phyloP scores from a whole-genome alignment of 441 rosid species.

The Populus hybrid region DNA sequence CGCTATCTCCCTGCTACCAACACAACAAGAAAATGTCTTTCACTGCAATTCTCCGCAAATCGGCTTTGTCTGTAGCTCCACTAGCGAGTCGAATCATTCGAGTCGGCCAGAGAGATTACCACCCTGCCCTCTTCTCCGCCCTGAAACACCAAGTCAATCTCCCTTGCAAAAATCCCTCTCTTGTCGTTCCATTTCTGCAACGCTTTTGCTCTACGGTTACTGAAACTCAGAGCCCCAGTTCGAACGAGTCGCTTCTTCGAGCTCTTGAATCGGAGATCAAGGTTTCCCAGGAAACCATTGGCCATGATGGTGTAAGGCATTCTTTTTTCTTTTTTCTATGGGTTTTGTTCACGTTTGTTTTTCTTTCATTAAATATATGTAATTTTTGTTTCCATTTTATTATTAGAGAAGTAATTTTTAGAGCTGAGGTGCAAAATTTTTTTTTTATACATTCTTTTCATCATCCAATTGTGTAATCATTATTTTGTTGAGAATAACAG shows the following conservation, averaged over 20 bases:
- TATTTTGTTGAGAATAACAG: not conserved
- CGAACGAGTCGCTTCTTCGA: slow-evolving; percentile 53
- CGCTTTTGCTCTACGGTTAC: slow-evolving; percentile 33
- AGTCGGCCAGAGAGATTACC: slow-evolving; percentile 23
- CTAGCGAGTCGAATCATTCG: slow-evolving; percentile 38
- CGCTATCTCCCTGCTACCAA: not conserved
- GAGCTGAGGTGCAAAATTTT: not conserved
- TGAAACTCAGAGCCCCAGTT: slow-evolving; percentile 28
- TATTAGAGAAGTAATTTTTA: not conserved
- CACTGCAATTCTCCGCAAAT: slow-evolving; percentile 48
- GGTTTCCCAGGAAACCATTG: slow-evolving; percentile 57
- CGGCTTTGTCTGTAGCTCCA: slow-evolving; percentile 42
- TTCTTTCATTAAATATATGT: not conserved
- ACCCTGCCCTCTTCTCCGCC: slow-evolving; percentile 34
- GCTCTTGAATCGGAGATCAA: slow-evolving; percentile 64
- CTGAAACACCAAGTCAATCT: slow-evolving; percentile 21
- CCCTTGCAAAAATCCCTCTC: slow-evolving; percentile 17
- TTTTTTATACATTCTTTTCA: not conserved
- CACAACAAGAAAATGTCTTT: slow-evolving; percentile 43
- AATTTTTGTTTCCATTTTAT: not conserved
- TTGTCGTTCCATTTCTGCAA: slow-evolving; percentile 17
- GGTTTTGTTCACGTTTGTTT: not conserved
- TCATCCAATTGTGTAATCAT: not conserved
- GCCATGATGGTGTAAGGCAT: slow-evolving; percentile 40
- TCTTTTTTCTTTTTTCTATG: not conserved